These are phyloP conservation scores for Aspergillus intermedius DNA, from an alignment of 2,329 filamentous ascomycete species.

Conservation along the genomic window DNA sequence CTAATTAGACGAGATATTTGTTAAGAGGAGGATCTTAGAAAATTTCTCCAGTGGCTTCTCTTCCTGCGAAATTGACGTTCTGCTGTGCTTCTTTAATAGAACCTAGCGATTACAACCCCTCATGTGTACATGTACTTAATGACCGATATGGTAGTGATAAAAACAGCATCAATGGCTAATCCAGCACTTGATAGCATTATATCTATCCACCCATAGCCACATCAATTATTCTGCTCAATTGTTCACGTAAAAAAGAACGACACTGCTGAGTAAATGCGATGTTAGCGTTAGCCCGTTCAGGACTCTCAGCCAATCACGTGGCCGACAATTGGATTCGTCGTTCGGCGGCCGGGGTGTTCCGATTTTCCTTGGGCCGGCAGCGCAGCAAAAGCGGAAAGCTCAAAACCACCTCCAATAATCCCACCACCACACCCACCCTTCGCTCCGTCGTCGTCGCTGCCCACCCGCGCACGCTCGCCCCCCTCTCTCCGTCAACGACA, in stretches of 20 bases:
- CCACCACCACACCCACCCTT: constrained; percentile 29
- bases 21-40: background rate
- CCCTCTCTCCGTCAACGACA: constrained; percentile 17
- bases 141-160: constrained; percentile 3
- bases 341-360: constrained; percentile 32
- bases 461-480: constrained; percentile 12
- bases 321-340: constrained; percentile 29
- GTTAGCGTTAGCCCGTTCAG: constrained; percentile 1
- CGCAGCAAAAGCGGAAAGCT: constrained; percentile 26
- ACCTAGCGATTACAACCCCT: constrained; percentile 7
- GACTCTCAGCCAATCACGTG: constrained; percentile 34
- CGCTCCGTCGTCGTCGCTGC: constrained; percentile 23
- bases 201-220: background rate
- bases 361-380: constrained; percentile 34
- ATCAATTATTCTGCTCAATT: background rate
- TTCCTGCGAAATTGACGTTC: constrained; percentile 12
- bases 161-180: background rate
- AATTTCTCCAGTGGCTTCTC: background rate
- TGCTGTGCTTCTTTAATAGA: constrained; percentile 9
- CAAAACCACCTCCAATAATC: constrained; percentile 2
- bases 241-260: background rate
- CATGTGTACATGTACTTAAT: constrained; percentile 1
- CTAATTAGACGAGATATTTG: constrained; percentile 14
- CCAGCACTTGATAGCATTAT: background rate
- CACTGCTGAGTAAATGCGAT: background rate